Evolutionary conservation across 148 eudicot genomes (phyloP).

Genomic region (Silene latifolia): DNA sequence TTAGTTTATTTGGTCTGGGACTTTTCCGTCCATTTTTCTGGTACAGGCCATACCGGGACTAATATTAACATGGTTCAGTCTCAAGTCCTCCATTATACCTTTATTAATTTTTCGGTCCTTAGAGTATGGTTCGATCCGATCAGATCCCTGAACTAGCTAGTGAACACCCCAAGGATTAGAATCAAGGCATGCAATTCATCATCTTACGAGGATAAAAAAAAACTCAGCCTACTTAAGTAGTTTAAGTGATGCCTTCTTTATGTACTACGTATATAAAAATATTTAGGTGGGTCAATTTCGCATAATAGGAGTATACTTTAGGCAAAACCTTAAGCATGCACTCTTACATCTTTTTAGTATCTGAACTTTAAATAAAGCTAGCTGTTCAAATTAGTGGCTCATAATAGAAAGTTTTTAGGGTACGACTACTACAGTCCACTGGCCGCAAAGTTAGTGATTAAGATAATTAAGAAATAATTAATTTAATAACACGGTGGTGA

Average conservation of each 20-base stretch:
- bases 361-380: neutral
- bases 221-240: neutral
- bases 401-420: constrained; percentile 7
- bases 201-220: neutral
- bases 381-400: constrained; percentile 3
- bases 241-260: no score
- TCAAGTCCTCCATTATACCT: no score
- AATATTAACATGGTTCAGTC: no score
- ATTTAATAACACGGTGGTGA: neutral
- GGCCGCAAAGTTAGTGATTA: constrained; percentile 7
- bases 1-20: no score
- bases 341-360: neutral
- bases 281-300: constrained; percentile 4
- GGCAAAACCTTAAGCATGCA: constrained; percentile 3
- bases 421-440: neutral
- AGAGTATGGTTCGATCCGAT: no score
- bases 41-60: no score
- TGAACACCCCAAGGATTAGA: no score
- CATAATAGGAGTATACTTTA: neutral
- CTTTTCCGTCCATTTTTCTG: no score
- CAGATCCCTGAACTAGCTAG: no score
- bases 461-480: neutral
- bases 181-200: neutral
- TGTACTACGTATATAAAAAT: neutral
- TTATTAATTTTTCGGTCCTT: no score